Evolutionary conservation across 1,139 yeast species (phyloP), one percentile per base, ranked within the genome.

Genomic region (Groenewaldozyma sp.): DNA sequence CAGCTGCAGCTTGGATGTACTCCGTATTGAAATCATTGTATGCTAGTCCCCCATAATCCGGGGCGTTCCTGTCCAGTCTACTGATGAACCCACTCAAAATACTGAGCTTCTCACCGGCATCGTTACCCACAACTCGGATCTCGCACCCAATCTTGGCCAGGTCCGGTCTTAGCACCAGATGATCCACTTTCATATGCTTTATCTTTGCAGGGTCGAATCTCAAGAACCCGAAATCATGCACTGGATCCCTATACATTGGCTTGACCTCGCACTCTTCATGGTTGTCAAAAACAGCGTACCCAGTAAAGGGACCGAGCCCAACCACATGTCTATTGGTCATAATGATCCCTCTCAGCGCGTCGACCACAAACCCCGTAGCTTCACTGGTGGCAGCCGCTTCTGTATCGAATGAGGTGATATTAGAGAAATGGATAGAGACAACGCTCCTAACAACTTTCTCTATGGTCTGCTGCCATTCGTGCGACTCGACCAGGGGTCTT

Each of bases 351-450:
- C 75, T 62, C 41, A 71, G 67, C 3, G 88, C 71, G 59, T 88
- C 96, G 10, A 88, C 96, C n/a, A 88, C 86, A 59, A 88, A 87
- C 4, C 96, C 97, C 1, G 95, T 84, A 14, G 96, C 96, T 58
- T 87, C 94, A 46, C 93, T 79, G 17, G 82, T 87, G 29, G 81
- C 63, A 1, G 94, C 78, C 2, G 78, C 63, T 52, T 88, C 97
- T 28, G 94, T 81, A 55, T 88, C 97, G 55, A 87, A 87, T 45
- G 80, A 77, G 14, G 79, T 75, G n/a, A 84, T 86, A 57, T 82
- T 93, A 13, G 94, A 73, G 55, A 87, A 87, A 59, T 86, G 94
- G 42, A 88, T 78, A 1, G 95, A 82, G 1, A 88, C 96, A 14
- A 88, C 95, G 5, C 87, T 74, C 51, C 78, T 76, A 27, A 88